phyloP scores from a whole-genome alignment of 257 asterid species.

The Ajuga chamaepitys region DNA sequence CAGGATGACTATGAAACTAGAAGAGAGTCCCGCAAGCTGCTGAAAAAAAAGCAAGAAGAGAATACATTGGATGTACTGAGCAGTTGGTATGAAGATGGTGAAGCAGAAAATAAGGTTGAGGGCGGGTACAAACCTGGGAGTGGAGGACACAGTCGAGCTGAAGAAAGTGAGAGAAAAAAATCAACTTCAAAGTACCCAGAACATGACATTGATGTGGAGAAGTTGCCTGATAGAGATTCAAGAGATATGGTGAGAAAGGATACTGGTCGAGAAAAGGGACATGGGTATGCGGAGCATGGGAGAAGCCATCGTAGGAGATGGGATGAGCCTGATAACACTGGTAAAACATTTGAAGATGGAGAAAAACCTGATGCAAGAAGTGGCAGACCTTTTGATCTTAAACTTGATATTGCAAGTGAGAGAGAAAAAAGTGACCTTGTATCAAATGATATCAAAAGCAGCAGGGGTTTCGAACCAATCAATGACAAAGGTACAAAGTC shows the following conservation, averaged over 20 bases:
- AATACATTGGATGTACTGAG: conserved; percentile 70
- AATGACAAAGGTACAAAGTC: conserved; percentile 39
- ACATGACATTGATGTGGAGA: conserved; percentile 41
- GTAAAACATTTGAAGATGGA: conserved; percentile 27
- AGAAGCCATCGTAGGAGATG: conserved; percentile 63
- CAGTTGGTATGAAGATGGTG: conserved; percentile 88
- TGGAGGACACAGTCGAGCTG: conserved; percentile 42
- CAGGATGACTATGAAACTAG: conserved; percentile 62
- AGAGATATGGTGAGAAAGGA: conserved; percentile 50
- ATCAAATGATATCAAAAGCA: conserved; percentile 20
- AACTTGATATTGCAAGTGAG: conserved; percentile 36
- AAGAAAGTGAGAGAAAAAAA: conserved; percentile 49
- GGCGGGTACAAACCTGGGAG: conserved; percentile 45
- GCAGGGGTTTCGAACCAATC: conserved; percentile 25
- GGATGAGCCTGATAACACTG: conserved; percentile 53
- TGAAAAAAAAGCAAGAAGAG: conserved; percentile 62
- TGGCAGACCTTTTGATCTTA: conserved; percentile 38
- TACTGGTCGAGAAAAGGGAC: conserved; percentile 44
- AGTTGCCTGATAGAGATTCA: conserved; percentile 36
- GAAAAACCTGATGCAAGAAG: conserved; percentile 40
- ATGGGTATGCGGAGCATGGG: conserved; percentile 48
- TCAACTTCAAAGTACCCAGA: conserved; percentile 41
- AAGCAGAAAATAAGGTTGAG: conserved; percentile 53
- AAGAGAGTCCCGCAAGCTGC: conserved; percentile 57
- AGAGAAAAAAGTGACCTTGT: conserved; percentile 40